phyloP scores from a whole-genome alignment of 805 yeast species.

The Metschnikowia shivogae region DNA sequence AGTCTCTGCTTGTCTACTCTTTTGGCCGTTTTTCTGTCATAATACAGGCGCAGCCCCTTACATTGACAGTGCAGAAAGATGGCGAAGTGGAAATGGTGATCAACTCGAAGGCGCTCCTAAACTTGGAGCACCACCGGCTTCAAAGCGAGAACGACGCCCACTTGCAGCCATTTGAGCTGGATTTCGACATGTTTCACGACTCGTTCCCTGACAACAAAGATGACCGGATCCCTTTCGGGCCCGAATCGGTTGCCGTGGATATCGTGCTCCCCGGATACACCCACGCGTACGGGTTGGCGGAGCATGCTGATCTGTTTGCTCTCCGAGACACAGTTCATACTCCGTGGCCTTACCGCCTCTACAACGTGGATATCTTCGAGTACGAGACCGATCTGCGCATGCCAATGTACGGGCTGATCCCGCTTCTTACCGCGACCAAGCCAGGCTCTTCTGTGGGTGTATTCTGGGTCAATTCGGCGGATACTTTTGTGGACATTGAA shows the following conservation, averaged over 20 bases:
- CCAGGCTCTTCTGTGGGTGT: slow-evolving; percentile 62
- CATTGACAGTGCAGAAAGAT: slow-evolving; percentile 44
- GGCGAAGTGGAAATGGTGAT: slow-evolving; percentile 48
- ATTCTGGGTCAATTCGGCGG: slow-evolving; percentile 92
- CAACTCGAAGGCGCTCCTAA: slow-evolving; percentile 68
- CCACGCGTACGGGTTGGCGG: slow-evolving; percentile 91
- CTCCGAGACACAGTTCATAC: slow-evolving; percentile 60
- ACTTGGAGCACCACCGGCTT: slow-evolving; percentile 75
- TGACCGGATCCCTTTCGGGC: slow-evolving; percentile 75
- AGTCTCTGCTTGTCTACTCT: slow-evolving; percentile 12
- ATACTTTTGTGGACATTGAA: slow-evolving; percentile 78
- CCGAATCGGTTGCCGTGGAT: slow-evolving; percentile 85
- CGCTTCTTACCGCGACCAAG: slow-evolving; percentile 72
- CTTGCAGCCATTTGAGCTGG: slow-evolving; percentile 52
- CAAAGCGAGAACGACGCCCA: slow-evolving; percentile 23
- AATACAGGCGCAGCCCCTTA: slow-evolving; percentile 47
- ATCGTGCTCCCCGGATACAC: slow-evolving; percentile 56
- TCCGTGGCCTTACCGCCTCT: slow-evolving; percentile 77
- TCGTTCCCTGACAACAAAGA: slow-evolving; percentile 58
- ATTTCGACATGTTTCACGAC: slow-evolving; percentile 67
- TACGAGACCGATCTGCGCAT: slow-evolving; percentile 76
- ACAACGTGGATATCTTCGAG: slow-evolving; percentile 92
- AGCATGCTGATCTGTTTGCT: slow-evolving; percentile 80
- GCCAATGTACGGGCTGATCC: slow-evolving; percentile 96
- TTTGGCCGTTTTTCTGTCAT: slow-evolving; percentile 47